phyloP scores from a whole-genome alignment of 345 rosid genomes.

The Salix koriyanagi region DNA sequence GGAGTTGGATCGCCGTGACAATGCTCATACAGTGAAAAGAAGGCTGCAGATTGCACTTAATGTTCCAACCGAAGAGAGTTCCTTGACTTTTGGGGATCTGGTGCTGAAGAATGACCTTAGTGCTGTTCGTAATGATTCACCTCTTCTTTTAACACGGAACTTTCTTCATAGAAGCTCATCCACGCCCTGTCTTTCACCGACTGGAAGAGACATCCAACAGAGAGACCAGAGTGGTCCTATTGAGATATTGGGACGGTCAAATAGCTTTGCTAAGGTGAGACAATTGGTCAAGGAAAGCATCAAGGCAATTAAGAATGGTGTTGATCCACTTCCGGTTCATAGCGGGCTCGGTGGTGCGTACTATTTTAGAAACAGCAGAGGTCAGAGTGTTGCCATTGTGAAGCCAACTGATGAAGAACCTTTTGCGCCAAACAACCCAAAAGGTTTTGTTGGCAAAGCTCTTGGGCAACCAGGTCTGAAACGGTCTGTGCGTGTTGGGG shows the following conservation, averaged over 20 bases:
- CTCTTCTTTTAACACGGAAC: constrained; percentile 78
- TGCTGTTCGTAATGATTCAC: constrained; percentile 80
- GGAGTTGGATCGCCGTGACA: constrained; percentile 95
- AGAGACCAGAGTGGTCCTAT: constrained; percentile 81
- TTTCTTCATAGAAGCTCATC: constrained; percentile 85
- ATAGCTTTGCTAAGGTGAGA: constrained; percentile 43
- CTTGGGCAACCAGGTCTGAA: constrained; percentile 95
- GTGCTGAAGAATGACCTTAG: constrained; percentile 85
- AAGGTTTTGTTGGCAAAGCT: constrained; percentile 96
- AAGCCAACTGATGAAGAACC: constrained; percentile 99
- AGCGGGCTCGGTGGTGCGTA: constrained; percentile 97
- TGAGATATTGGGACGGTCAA: constrained; percentile 75
- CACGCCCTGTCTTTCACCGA: constrained; percentile 95
- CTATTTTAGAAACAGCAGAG: constrained; percentile 66
- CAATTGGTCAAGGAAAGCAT: constrained; percentile 62
- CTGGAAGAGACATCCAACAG: constrained; percentile 73
- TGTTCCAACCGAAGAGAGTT: constrained; percentile 75
- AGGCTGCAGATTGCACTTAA: constrained; percentile 91
- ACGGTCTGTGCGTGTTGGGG: constrained; percentile 96
- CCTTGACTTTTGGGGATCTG: constrained; percentile 78
- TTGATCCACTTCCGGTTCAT: constrained; percentile 70
- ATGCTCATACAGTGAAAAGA: constrained; percentile 85
- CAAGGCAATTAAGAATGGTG: constrained; percentile 80
- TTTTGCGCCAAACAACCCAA: constrained; percentile 96
- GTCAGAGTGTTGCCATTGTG: constrained; percentile 82